Conservation (phyloP, 768 basidiomycete species). For the Tulasnella sp. region DNA sequence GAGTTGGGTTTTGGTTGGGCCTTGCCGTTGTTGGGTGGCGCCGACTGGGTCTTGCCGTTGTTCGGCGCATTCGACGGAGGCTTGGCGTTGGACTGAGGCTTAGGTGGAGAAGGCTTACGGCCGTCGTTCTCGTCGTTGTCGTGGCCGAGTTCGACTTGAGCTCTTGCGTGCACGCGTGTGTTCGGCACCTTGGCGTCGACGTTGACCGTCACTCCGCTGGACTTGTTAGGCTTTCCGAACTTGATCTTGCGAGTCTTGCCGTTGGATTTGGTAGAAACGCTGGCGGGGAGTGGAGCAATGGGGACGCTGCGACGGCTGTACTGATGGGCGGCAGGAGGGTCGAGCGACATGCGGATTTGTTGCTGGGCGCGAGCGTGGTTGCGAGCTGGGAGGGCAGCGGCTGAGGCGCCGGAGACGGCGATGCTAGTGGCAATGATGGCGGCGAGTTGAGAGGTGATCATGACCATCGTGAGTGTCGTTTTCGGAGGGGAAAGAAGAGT, state of each 20-base stretch:
- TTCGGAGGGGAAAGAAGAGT: not conserved
- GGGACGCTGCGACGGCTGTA: not conserved
- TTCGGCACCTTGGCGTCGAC: not conserved
- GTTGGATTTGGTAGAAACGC: not conserved
- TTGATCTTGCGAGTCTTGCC: not conserved
- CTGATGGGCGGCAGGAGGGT: not conserved
- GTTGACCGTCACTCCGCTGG: not conserved
- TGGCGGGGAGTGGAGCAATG: constrained; percentile 2
- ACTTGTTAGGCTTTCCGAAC: not conserved
- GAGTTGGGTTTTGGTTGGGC: not conserved
- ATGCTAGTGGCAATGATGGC: constrained; percentile 38
- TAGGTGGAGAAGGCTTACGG: not conserved
- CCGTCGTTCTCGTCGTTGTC: not conserved
- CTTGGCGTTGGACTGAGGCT: not conserved
- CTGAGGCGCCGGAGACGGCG: constrained; percentile 27
- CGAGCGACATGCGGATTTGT: constrained; percentile 16
- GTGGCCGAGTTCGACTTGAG: not conserved
- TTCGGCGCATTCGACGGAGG: too few species aligned
- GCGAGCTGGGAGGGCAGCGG: constrained; percentile 30
- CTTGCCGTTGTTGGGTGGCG: not conserved
- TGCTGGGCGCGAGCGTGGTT: constrained; percentile 19
- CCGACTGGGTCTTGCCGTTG: not conserved
- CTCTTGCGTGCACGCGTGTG: not conserved
- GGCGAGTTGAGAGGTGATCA: constrained; percentile 37
- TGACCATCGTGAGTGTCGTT: constrained; percentile 33